Conservation (phyloP, 257 asterid genomes). For the Solanum ossicruentum region DNA sequence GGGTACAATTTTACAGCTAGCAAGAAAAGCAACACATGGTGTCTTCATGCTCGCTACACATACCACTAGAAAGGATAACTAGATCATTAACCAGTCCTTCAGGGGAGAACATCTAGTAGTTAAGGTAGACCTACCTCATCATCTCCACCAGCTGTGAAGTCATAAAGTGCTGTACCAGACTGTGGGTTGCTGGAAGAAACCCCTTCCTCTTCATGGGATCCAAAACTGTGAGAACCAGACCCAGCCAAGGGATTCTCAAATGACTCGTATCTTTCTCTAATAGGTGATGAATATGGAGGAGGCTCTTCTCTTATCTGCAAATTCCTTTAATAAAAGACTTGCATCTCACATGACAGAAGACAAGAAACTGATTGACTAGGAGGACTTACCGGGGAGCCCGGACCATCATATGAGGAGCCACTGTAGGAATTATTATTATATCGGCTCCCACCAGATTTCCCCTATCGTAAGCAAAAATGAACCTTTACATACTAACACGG, state of each 20-base stretch:
- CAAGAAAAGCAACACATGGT: neutral
- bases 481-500: neutral
- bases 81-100: neutral
- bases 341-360: constrained; percentile 1
- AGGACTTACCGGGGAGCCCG: constrained; percentile 60
- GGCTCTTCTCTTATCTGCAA: constrained; percentile 91
- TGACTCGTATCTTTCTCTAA: constrained; percentile 58
- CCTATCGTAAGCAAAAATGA: constrained; percentile 37
- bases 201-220: constrained; percentile 50
- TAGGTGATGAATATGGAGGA: constrained; percentile 98
- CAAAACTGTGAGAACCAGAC: constrained; percentile 51
- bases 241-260: constrained; percentile 93
- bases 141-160: constrained; percentile 99
- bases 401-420: constrained; percentile 38
- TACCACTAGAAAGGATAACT: neutral
- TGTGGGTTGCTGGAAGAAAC: constrained; percentile 65
- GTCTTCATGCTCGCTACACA: neutral
- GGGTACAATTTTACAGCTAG: neutral
- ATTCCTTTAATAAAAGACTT: constrained; percentile 5
- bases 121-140: constrained; percentile 60
- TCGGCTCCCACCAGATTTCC: constrained; percentile 56
- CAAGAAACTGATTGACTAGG: neutral
- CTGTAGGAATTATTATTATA: constrained; percentile 24
- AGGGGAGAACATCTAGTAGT: neutral
- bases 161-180: constrained; percentile 83